phyloP scores from a whole-genome alignment of 805 yeast genomes.

The Nakazawaea pomicola region DNA sequence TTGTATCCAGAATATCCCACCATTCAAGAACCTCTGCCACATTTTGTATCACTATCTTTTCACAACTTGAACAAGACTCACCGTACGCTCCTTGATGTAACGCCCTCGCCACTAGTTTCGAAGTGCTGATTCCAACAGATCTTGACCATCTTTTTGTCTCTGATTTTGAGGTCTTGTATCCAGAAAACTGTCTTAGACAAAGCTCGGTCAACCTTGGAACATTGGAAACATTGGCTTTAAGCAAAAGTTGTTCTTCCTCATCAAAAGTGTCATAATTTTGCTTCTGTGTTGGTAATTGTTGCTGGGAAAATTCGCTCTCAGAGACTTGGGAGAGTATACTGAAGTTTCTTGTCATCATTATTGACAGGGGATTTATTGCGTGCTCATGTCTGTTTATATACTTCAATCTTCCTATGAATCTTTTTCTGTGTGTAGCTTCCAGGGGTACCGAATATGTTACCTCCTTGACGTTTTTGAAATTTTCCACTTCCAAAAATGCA shows the following conservation, averaged over 20 bases:
- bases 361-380: constrained; percentile 15
- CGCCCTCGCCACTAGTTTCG: constrained; percentile 43
- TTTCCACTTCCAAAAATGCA: constrained; percentile 22
- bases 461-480: constrained; percentile 12
- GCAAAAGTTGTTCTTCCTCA: constrained; percentile 18
- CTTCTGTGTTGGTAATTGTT: no score
- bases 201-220: constrained; percentile 44
- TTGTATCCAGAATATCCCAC: constrained; percentile 58
- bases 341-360: constrained; percentile 24
- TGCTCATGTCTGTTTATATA: constrained; percentile 10
- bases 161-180: constrained; percentile 47
- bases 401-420: constrained; percentile 4
- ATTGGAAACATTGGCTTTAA: constrained; percentile 18
- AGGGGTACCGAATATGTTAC: no score
- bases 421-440: no score
- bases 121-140: constrained; percentile 39
- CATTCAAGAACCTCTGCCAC: constrained; percentile 58
- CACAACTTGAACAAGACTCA: constrained; percentile 51
- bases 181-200: constrained; percentile 43
- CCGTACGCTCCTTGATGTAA: constrained; percentile 45
- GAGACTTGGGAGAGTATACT: constrained; percentile 22
- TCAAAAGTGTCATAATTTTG: constrained; percentile 15
- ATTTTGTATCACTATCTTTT: constrained; percentile 44
- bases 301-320: constrained; percentile 12
- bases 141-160: constrained; percentile 53